Percentiles rank a stretch among this genome's conserved stretches.
These are phyloP conservation scores for Hericium erinaceus DNA, from an alignment of 768 basidiomycete genomes.

Conservation along the genomic window DNA sequence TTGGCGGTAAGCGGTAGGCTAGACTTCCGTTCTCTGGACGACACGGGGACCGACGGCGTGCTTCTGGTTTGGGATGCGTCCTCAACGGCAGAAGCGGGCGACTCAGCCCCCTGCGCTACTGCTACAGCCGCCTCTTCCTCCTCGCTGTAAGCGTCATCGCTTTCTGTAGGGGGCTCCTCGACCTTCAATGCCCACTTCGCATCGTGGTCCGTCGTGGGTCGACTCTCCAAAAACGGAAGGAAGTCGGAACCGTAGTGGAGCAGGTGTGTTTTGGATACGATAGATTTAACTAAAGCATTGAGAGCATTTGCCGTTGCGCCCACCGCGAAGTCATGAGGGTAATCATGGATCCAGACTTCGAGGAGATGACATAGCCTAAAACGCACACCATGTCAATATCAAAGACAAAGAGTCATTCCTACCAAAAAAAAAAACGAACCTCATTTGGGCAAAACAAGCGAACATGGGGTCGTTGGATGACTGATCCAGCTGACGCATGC, in stretches of 20 bases:
- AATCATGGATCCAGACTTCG: conserved; percentile 68
- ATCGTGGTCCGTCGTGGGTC: conserved; percentile 63
- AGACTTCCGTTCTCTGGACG: conserved; percentile 53
- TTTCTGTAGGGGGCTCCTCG: conserved; percentile 48
- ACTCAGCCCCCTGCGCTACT: neutral
- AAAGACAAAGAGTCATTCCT: too few species aligned
- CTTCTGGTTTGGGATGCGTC: neutral
- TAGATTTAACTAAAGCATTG: conserved; percentile 67
- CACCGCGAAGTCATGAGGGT: conserved; percentile 74
- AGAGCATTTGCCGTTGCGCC: conserved; percentile 65
- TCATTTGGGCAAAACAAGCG: conserved; percentile 83
- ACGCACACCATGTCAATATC: neutral
- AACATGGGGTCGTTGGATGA: conserved; percentile 75
- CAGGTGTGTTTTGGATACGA: conserved; percentile 70
- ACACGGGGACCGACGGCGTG: conserved; percentile 4
- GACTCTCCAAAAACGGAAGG: conserved; percentile 66
- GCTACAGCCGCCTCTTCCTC: conserved; percentile 44
- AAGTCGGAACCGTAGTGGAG: conserved; percentile 81
- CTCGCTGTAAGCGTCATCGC: conserved; percentile 49
- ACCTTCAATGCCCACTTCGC: conserved; percentile 65
- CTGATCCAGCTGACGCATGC: conserved; percentile 68
- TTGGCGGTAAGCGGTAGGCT: conserved; percentile 51
- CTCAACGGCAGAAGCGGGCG: neutral
- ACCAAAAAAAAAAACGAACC: conserved; percentile 30
- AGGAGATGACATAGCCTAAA: conserved; percentile 70